Evolutionary conservation across 2,329 filamentous ascomycete genomes (phyloP).

Genomic region (Penicillium glabrum): DNA sequence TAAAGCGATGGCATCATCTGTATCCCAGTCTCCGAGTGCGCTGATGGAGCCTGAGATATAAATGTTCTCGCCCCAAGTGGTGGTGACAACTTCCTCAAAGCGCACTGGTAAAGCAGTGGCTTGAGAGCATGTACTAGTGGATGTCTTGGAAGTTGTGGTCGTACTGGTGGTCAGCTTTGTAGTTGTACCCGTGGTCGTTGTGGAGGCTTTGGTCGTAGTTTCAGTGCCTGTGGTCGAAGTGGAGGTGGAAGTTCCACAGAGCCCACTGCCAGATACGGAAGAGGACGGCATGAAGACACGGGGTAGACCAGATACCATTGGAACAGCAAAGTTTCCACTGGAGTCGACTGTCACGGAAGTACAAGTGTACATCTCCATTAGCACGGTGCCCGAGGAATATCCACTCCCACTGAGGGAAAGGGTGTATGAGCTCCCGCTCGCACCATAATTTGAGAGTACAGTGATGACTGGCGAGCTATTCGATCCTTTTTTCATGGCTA

Average conservation of each 20-base stretch:
- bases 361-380: conserved; percentile 41
- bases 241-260: conserved; percentile 10
- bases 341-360: conserved; percentile 42
- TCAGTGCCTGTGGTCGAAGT: conserved; percentile 7
- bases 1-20: conserved; percentile 55
- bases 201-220: not conserved
- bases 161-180: not conserved
- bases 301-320: conserved; percentile 46
- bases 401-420: conserved; percentile 23
- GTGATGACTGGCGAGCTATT: conserved; percentile 44
- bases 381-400: conserved; percentile 20
- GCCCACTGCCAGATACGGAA: conserved; percentile 2
- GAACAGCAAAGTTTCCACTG: conserved; percentile 45
- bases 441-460: conserved; percentile 47
- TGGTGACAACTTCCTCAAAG: conserved; percentile 61
- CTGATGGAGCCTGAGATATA: conserved; percentile 62
- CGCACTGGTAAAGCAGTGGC: conserved; percentile 57
- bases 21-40: conserved; percentile 64
- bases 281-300: conserved; percentile 31
- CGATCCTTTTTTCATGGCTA: conserved; percentile 45
- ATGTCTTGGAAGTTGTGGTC: not conserved
- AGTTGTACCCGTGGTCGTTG: not conserved
- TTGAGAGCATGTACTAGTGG: conserved; percentile 14
- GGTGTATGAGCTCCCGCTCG: conserved; percentile 22
- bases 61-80: conserved; percentile 63